Conservation (phyloP, 805 yeast species). For the Candida chauliodis region DNA sequence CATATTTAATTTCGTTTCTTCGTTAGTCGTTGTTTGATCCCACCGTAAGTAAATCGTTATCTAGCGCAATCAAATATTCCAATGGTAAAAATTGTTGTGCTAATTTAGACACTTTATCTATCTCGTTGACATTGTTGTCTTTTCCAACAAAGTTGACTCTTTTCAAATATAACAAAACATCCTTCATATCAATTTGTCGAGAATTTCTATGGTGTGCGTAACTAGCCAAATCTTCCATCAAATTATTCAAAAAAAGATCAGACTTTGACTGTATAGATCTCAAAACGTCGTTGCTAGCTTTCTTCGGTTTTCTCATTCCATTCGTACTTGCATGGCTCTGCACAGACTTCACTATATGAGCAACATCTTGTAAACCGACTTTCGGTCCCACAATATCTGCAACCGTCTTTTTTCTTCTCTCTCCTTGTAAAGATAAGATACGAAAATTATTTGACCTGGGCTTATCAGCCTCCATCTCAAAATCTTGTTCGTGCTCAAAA, state of each 20-base stretch:
- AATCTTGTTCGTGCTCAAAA: not conserved
- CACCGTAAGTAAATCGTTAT: conserved; percentile 9
- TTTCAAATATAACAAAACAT: conserved; percentile 32
- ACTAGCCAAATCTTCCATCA: conserved; percentile 32
- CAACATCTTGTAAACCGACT: not conserved
- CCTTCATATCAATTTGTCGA: conserved; percentile 27
- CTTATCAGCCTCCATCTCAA: not conserved
- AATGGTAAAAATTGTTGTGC: conserved; percentile 36
- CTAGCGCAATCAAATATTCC: conserved; percentile 28
- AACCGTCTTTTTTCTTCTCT: not conserved
- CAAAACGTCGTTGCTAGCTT: conserved; percentile 13
- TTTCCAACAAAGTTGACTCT: conserved; percentile 22
- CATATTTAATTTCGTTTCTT: conserved; percentile 1
- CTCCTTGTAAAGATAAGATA: not conserved
- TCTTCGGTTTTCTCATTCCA: conserved; percentile 2
- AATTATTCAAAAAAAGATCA: conserved; percentile 24
- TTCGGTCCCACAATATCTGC: not conserved
- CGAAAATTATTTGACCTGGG: not conserved
- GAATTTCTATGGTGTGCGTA: conserved; percentile 31
- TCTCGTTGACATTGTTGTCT: not conserved
- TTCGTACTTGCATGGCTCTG: not conserved
- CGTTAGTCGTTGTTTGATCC: not conserved
- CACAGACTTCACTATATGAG: conserved; percentile 12
- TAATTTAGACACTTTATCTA: conserved; percentile 21
- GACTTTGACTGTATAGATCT: conserved; percentile 25